Evolutionary conservation across 140 eudicot genomes (phyloP).

Genomic region (Oenanthe javanica): DNA sequence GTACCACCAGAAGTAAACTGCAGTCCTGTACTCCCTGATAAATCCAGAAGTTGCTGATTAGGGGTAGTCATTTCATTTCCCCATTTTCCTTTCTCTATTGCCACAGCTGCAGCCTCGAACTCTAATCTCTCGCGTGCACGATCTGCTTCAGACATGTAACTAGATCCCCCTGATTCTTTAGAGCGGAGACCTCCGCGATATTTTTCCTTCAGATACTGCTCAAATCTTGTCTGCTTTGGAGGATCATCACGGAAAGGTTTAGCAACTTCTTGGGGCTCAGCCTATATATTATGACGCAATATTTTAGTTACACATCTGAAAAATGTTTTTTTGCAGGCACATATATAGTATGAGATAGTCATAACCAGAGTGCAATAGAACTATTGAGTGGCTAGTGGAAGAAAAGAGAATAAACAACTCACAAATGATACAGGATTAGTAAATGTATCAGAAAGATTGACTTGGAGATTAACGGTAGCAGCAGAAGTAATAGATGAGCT

Average conservation of each 20-base stretch:
- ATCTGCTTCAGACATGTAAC: conserved; percentile 81
- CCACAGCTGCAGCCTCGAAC: conserved; percentile 87
- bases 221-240: conserved; percentile 85
- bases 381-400: not conserved
- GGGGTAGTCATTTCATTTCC: conserved; percentile 44
- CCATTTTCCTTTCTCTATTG: conserved; percentile 49
- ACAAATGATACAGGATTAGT: conserved; percentile 72
- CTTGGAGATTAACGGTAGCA: conserved; percentile 46
- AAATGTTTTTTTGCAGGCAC: not conserved
- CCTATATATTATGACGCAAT: conserved; percentile 29
- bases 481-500: conserved; percentile 35
- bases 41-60: conserved; percentile 43
- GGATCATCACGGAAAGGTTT: conserved; percentile 80
- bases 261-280: conserved; percentile 47
- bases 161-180: conserved; percentile 75
- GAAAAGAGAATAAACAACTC: conserved; percentile 22
- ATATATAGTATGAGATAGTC: not conserved
- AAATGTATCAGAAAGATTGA: conserved; percentile 81
- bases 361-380: not conserved
- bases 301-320: not conserved
- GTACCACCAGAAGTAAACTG: conserved; percentile 83
- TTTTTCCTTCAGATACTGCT: conserved; percentile 88
- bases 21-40: conserved; percentile 46
- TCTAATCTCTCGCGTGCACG: conserved; percentile 97
- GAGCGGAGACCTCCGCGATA: conserved; percentile 88